Evolutionary conservation across 2,329 filamentous ascomycete genomes (phyloP), one percentile per base, ranked within the genome.

Genomic region (Curvularia sp.): DNA sequence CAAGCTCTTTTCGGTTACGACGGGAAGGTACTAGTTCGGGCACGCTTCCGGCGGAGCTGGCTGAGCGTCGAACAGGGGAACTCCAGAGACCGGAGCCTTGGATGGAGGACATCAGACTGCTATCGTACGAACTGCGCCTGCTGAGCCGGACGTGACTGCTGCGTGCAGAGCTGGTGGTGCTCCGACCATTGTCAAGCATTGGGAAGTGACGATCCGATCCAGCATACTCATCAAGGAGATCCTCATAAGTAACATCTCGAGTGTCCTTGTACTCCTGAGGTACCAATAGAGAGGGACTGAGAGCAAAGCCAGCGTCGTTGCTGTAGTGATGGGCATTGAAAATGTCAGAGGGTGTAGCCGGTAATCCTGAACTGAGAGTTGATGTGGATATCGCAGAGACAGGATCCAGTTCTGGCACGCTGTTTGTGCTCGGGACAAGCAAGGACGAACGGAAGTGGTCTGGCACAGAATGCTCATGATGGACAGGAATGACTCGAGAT

Each of bases 71-170:
- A 10, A 74, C 54, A 4, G 73, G 71, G 15, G 74, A 73, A 52
- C 67, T 73, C 70, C 75, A 73, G 5, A 74, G 69, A 26, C 70
- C 68, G 15, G 71, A 74, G 46, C 65, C 67, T 43, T 71, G 69
- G 15, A 66, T 65, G 6, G 69, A 73, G 6, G 83, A 84, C 52
- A 83, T 75, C 41, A 84, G 79, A 61, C 85, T 80, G 68, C 83
- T 85, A 67, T 86, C 83, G 57, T 85, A 83, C 5, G 84, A 86
- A 68, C 83, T 84, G 63, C 81, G 82, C 61, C 84, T 84, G 77
- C 83, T 85, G 51, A 84, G 81, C 13, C 80, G 81, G 2, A 82
- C 81, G 55, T 78, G 79, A 64, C 82, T 83, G 66, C 79, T 84
- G 26, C 81, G 80, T 26, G 78, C 76, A 6, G 79, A 78, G 48